Conservation (phyloP, 2,329 filamentous ascomycete genomes). For the Gaeumannomyces sp. region DNA sequence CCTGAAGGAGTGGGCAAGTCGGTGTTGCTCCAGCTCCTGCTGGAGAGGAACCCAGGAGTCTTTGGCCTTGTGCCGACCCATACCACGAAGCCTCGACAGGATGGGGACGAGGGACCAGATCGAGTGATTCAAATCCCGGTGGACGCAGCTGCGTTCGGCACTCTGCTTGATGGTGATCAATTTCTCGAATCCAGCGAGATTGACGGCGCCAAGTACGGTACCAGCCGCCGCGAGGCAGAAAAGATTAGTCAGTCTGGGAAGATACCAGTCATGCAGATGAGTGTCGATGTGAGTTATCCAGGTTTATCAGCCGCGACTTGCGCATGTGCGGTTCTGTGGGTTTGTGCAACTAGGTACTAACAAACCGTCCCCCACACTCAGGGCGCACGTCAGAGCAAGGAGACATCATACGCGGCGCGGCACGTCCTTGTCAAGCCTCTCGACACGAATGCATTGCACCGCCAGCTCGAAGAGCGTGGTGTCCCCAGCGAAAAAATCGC, state of each 20-base stretch:
- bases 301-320: not conserved
- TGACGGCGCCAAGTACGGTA: conserved; percentile 48
- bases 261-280: conserved; percentile 52
- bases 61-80: conserved; percentile 55
- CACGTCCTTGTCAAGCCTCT: conserved; percentile 47
- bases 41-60: conserved; percentile 56
- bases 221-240: conserved; percentile 46
- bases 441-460: conserved; percentile 29
- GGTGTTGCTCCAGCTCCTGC: conserved; percentile 55
- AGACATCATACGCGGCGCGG: conserved; percentile 49
- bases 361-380: conserved; percentile 19
- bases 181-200: conserved; percentile 50
- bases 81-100: conserved; percentile 43
- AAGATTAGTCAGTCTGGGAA: conserved; percentile 47
- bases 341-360: not conserved
- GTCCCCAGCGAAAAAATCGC: conserved; percentile 41
- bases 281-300: conserved; percentile 40
- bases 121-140: conserved; percentile 49
- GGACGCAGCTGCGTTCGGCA: conserved; percentile 46
- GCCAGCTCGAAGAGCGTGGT: conserved; percentile 34
- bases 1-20: conserved; percentile 57
- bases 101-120: conserved; percentile 38
- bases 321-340: conserved; percentile 4
- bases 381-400: conserved; percentile 51
- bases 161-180: conserved; percentile 53